Evolutionary conservation across 148 eudicot genomes (phyloP).

Genomic region (Rhododendron simsii): DNA sequence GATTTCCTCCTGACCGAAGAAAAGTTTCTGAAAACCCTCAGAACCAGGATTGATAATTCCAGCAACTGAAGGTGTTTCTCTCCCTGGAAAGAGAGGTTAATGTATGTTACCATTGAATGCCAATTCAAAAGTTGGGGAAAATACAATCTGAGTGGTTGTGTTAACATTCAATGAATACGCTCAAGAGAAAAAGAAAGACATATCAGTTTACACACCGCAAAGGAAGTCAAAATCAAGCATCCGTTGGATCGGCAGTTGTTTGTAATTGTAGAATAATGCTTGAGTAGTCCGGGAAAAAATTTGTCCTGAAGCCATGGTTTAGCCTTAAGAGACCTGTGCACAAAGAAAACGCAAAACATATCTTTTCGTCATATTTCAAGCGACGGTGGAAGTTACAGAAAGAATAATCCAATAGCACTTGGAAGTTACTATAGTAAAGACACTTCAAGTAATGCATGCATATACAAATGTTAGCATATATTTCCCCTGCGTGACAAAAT

Average conservation of each 20-base stretch:
- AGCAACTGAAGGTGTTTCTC: slow-evolving; percentile 99
- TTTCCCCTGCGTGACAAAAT: neutral
- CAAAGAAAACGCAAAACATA: neutral
- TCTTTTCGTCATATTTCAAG: neutral
- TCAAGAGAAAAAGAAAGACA: neutral
- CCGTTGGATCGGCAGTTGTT: slow-evolving; percentile 93
- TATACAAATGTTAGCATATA: neutral
- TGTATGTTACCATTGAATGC: neutral
- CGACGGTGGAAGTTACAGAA: neutral
- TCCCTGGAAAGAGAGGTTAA: slow-evolving; percentile 41
- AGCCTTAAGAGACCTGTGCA: slow-evolving; percentile 31
- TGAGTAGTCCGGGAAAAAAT: slow-evolving; percentile 92
- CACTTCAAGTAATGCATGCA: neutral
- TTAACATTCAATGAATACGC: neutral
- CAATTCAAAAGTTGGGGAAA: neutral
- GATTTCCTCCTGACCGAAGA: slow-evolving; percentile 98
- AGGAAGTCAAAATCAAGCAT: slow-evolving; percentile 99
- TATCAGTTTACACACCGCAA: slow-evolving; percentile 50
- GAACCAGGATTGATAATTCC: slow-evolving; percentile 96
- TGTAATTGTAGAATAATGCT: slow-evolving; percentile 90
- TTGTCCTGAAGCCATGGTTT: slow-evolving; percentile 90
- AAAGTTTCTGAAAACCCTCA: slow-evolving; percentile 94
- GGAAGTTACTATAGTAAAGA: neutral
- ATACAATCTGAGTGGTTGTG: neutral
- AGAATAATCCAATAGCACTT: neutral